Evolutionary conservation across 192 early-diverging fungal species (phyloP).

Genomic region (Coemansia javaensis): DNA sequence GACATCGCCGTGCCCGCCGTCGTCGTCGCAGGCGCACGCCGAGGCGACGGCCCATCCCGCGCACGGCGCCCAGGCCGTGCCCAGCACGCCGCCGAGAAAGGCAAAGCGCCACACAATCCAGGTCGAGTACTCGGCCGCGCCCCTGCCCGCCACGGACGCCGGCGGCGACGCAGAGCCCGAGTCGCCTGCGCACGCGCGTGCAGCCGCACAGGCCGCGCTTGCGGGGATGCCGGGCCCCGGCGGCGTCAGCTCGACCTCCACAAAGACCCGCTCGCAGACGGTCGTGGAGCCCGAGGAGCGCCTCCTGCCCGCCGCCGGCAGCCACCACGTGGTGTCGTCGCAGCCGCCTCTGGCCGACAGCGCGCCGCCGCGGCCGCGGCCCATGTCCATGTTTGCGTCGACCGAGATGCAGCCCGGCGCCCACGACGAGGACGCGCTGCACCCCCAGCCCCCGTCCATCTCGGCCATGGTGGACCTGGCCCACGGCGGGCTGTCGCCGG

Average conservation of each 20-base stretch:
- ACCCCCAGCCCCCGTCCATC: conserved; percentile 40
- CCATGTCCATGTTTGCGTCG: conserved; percentile 51
- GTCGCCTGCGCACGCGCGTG: conserved; percentile 38
- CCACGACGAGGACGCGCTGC: conserved; percentile 10
- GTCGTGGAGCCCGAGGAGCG: conserved; percentile 19
- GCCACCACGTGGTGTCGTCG: conserved; percentile 15
- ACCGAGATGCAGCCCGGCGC: conserved; percentile 44
- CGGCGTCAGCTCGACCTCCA: conserved; percentile 17
- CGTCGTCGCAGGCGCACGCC: neutral
- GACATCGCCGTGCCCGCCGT: too few species aligned
- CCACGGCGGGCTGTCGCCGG: conserved; percentile 36
- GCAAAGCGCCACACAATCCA: conserved; percentile 60
- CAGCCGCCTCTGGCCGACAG: neutral
- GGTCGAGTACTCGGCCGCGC: conserved; percentile 47
- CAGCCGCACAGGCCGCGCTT: conserved; percentile 42
- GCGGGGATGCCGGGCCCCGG: conserved; percentile 21
- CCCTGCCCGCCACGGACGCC: conserved; percentile 4
- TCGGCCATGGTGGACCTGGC: conserved; percentile 33
- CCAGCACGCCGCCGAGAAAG: conserved; percentile 33
- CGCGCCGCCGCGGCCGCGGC: conserved; percentile 32
- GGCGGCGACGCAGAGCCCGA: conserved; percentile 14
- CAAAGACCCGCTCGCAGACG: conserved; percentile 26
- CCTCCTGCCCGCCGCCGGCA: too few species aligned
- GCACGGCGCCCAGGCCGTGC: conserved; percentile 17
- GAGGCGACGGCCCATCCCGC: conserved; percentile 1